Percentiles rank a stretch among this genome's conserved stretches.
Evolutionary conservation across 2,329 filamentous ascomycete species (phyloP).

Genomic region (Ciborinia camelliae): DNA sequence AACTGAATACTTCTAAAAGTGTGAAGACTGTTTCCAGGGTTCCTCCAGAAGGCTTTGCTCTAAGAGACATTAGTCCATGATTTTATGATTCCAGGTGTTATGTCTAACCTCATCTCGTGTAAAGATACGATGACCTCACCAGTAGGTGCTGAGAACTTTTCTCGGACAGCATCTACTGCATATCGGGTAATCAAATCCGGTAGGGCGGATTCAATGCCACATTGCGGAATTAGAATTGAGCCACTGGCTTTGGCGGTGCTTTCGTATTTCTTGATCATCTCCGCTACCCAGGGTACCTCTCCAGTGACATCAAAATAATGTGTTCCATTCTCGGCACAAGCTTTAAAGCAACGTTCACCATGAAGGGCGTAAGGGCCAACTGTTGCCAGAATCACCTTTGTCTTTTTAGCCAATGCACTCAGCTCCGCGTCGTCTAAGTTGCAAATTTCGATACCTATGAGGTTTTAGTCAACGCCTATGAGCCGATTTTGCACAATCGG

Average conservation of each 20-base stretch:
- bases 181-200: constrained; percentile 57
- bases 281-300: constrained; percentile 54
- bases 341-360: constrained; percentile 58
- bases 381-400: constrained; percentile 54
- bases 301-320: constrained; percentile 64
- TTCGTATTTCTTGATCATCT: constrained; percentile 60
- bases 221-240: constrained; percentile 59
- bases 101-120: constrained; percentile 42
- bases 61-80: constrained; percentile 33
- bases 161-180: constrained; percentile 47
- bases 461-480: not conserved
- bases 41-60: constrained; percentile 57
- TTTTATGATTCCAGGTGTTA: not conserved
- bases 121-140: constrained; percentile 53
- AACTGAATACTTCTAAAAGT: constrained; percentile 51
- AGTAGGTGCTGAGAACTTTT: constrained; percentile 48
- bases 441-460: constrained; percentile 52
- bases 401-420: constrained; percentile 51
- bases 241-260: constrained; percentile 50
- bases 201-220: constrained; percentile 60
- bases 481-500: not conserved
- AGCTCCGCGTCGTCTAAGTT: constrained; percentile 47
- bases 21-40: constrained; percentile 65
- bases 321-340: constrained; percentile 59
- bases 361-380: constrained; percentile 57